Percentiles rank a stretch among this genome's conserved stretches.
These are phyloP conservation scores for Taxillus chinensis DNA, from an alignment of 164 flowering plant genomes.

Conservation along the genomic window DNA sequence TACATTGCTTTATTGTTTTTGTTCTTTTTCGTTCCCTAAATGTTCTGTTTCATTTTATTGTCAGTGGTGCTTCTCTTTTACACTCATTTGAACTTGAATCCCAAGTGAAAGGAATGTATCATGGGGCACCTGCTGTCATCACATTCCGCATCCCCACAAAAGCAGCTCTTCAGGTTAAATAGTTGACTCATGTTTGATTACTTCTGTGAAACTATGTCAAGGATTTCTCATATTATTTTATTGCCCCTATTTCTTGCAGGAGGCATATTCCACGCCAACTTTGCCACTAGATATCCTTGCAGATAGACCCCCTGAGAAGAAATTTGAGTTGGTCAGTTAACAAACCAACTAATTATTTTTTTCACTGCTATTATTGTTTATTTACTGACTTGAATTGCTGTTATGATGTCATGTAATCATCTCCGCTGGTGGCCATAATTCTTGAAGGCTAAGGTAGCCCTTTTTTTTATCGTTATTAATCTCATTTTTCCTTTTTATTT, in stretches of 20 bases:
- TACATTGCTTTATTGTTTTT: too few relatives aligned
- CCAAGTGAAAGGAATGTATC: constrained; percentile 46
- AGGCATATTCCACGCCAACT: constrained; percentile 75
- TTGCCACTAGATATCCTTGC: constrained; percentile 78
- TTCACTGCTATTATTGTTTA: too few relatives aligned
- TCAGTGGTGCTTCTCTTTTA: constrained; percentile 68
- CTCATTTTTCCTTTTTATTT: too few relatives aligned
- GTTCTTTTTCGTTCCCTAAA: neutral
- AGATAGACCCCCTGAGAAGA: constrained; percentile 71
- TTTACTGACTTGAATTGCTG: too few relatives aligned
- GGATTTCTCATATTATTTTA: constrained; percentile 1
- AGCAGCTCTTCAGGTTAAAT: constrained; percentile 64
- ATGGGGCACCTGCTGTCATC: constrained; percentile 71
- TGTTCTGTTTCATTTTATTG: neutral
- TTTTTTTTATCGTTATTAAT: too few relatives aligned
- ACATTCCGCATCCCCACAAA: constrained; percentile 81
- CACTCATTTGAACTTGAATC: constrained; percentile 80
- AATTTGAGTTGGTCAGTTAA: constrained; percentile 62
- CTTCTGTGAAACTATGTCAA: too few relatives aligned
- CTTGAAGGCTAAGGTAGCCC: too few relatives aligned
- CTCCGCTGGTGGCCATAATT: too few relatives aligned
- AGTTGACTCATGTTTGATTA: neutral
- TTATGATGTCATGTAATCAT: too few relatives aligned
- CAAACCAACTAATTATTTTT: too few relatives aligned
- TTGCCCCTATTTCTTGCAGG: constrained; percentile 25